Base-by-base conservation (phyloP, 148 eudicot species). In the Agrostemma githago region DNA sequence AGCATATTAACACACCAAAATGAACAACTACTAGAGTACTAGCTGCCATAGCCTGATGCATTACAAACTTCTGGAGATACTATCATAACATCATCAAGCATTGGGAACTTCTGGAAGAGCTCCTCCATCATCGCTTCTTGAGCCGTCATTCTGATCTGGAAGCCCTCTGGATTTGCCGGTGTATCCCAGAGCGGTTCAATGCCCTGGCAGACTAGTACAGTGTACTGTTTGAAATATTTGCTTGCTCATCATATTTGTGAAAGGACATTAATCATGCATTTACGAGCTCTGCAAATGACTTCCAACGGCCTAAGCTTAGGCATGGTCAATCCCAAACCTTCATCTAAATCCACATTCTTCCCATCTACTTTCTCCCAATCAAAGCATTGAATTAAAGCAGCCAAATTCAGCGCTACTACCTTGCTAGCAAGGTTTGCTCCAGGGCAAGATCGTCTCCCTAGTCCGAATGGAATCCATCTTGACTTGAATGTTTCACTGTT, bases 371-470 rank as follows among this genome's bases (percentile, higher is more conserved):
- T 73, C 6, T 79, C 44, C 81, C 77, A 79, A 37, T 79, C 77
- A 68, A 73, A 79, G 70, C 81, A 79, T 42, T 73, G 81, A 17
- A 73, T 68, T 66, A 79, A 79, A 3, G 74, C 14, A 4, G 81
- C 81, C 81, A 79, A 68, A 48, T n/a, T 51, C 37, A 73, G 19
- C 4, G 57, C 81, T 6, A 79, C 17, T 4, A 79, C 81, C 63
- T 59, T 73, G 68, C 41, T 68, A 61, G 77, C 77, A 68, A 79
- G 77, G 19, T 21, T 11, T 12, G 73, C 77, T 3, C 81, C 81
- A 2, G 77, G 77, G 70, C 81, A 79, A 48, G 81, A 48, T 62
- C 81, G 46, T 66, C 81, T 73, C 34, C 81, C 81, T 38, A 44
- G 19, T 5, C 81, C 81, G 39, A 79, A 73, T 15, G 81, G 77